A percentile compares a stretch with the other conserved stretches of the same genome.
Conservation (phyloP, 1,284 basidiomycete species). For the Malassezia pachydermatis region DNA sequence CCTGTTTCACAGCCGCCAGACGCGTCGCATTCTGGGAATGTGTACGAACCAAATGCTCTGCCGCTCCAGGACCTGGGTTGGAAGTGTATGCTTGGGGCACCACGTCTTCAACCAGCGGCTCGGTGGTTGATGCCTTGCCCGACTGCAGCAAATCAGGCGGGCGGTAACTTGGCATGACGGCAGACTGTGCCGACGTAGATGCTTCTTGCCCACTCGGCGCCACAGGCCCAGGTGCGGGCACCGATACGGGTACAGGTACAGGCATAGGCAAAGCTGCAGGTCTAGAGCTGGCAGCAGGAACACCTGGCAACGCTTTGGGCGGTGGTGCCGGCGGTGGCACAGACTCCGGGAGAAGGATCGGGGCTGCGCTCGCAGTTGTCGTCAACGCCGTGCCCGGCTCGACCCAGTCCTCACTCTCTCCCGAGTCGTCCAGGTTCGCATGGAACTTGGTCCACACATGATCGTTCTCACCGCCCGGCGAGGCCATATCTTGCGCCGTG, state of each 20-base stretch:
- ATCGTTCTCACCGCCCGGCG: slow-evolving; percentile 27
- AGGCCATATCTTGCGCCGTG: slow-evolving; percentile 46
- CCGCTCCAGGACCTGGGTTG: slow-evolving; percentile 3
- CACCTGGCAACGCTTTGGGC: slow-evolving; percentile 27
- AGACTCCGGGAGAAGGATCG: neutral
- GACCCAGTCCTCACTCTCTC: slow-evolving; percentile 3
- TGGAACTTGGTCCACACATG: slow-evolving; percentile 49
- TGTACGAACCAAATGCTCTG: slow-evolving; percentile 9
- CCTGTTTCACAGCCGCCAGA: slow-evolving; percentile 5
- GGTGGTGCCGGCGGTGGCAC: slow-evolving; percentile 2
- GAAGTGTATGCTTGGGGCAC: slow-evolving; percentile 6
- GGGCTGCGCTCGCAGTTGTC: neutral
- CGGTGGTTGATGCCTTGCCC: slow-evolving; percentile 15
- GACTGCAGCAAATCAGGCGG: slow-evolving; percentile 16
- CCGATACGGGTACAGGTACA: too few species aligned
- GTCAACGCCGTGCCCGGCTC: neutral
- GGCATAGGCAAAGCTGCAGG: too few species aligned
- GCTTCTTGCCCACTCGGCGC: slow-evolving; percentile 23
- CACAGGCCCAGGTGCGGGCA: too few species aligned
- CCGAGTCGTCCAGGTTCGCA: slow-evolving; percentile 22
- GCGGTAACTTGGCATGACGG: slow-evolving; percentile 5
- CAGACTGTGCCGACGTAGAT: slow-evolving; percentile 22
- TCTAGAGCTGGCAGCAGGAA: too few species aligned
- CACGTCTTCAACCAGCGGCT: slow-evolving; percentile 11
- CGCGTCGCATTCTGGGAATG: slow-evolving; percentile 9